Base-by-base conservation (phyloP, 192 early-diverging fungal genomes). In the Lobosporangium transversale region DNA sequence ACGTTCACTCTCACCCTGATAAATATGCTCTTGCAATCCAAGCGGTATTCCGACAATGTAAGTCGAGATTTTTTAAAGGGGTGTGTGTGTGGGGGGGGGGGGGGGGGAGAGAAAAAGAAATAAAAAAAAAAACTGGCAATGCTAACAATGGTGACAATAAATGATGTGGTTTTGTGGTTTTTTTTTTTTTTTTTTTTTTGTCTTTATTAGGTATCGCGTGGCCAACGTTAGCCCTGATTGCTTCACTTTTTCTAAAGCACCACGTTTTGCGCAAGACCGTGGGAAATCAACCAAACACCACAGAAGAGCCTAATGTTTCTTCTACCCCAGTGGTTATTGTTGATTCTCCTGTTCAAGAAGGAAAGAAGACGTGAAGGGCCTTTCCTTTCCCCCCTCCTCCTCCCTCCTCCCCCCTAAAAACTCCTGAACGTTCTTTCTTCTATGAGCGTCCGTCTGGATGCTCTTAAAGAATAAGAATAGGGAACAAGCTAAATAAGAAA, bases 251-350 rank as follows among this genome's bases (percentile, higher is more conserved):
- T 15, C 45, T 74, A 18, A 20, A 65, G 50, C 70, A 74, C 51
- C 54, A 74, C 50, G 57, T 48, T 6, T 32, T 74, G 33, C 62
- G 70, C 18, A 74, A 60, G 57, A 54, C 62, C 49, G 31, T 74
- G 30, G 63, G 70, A 53, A 17, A 21, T 15, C 60, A 59, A 27
- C 27, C 18, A 2, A 44, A 26, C 17, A 12, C 45, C 20, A 44
- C 24, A 48, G 44, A 45, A 48, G 44, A 45, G 14, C 4, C 7
- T 15, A 24, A 57, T 33, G 42, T 1, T 42, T 29, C 30, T 23
- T 37, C 24, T 33, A 12, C 35, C 54, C 5, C 6, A 37, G 42
- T 10, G 20, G 24, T 15, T 42, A 33, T 21, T 37, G 36, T 20
- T 42, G 2, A 33, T 6, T 24, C 54, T 51, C 50, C 11, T 27